A percentile compares a stretch with the other conserved stretches of the same genome.
phyloP scores from a whole-genome alignment of 331 rosid species.

The Quercus phellos region DNA sequence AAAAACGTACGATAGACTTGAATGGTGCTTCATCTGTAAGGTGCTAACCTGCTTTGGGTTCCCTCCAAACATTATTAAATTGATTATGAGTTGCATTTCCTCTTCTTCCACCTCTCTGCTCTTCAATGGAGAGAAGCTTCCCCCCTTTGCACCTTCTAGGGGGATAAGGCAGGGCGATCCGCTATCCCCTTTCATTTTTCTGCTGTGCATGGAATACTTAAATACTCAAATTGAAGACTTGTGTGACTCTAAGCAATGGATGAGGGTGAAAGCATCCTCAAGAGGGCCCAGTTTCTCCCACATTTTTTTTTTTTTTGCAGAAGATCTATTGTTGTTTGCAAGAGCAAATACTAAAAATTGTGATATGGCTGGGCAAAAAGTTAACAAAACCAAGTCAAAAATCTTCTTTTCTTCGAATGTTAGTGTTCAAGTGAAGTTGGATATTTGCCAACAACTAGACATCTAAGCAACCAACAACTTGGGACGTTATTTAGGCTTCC shows the following conservation, averaged over 20 bases:
- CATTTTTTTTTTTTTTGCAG: background rate
- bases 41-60: background rate
- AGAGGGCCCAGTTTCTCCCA: background rate
- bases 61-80: background rate
- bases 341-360: background rate
- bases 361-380: accelerated
- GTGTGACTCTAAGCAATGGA: no score
- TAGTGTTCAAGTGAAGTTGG: no score
- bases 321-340: background rate
- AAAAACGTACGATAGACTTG: background rate
- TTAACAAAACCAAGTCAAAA: background rate
- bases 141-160: background rate
- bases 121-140: background rate
- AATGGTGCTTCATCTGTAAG: background rate
- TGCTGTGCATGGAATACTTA: background rate
- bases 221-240: no score
- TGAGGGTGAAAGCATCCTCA: background rate
- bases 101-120: background rate
- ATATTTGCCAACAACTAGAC: no score
- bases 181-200: background rate
- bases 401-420: background rate
- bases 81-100: background rate
- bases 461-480: background rate
- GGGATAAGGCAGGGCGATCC: background rate
- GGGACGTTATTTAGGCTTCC: background rate